Evolutionary conservation across 139 green algal species (phyloP), one percentile per base, ranked within the genome.

Genomic region (Chlorella ohadii): DNA sequence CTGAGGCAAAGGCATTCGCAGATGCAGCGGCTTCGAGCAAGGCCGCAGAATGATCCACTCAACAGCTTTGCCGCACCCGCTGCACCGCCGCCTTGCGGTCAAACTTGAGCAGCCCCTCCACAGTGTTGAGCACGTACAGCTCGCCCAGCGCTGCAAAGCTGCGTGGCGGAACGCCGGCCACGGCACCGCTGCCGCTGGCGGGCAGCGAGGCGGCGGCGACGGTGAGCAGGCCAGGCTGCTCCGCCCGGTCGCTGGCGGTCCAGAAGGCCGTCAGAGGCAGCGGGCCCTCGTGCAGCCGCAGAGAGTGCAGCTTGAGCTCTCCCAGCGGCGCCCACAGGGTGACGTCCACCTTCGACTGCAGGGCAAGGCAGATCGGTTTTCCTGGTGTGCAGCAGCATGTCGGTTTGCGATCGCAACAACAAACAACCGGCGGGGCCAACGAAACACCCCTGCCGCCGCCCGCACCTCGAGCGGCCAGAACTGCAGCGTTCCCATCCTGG

Each of bases 301-400:
- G 66, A 11, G 65, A 59, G 34, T 96, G 76, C 13, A 97, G 90
- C 84, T 97, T 99, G 17, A 87, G 76, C 31, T 89, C 80, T 0
- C 87, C 90, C 19, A 98, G 91, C 78, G 93, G 87, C 3, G 87
- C 82, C 92, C 95, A 98, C 70, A 99, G 98, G 0, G 86, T 87
- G 0, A 90, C 73, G 56, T 99, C 96, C 25, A 98, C 84, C 22
- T 90, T 86, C 82, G 90, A 96, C 96, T 98, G 81, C 61, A 56
- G 39, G 1, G 20, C 33, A 51, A 5, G 7, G 20, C 6, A 0
- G 17, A 34, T 23, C 27, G 33, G 36, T 2, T 4, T 4, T 31
- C 17, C n/a, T 56, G 47, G 25, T 39, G 38, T 28, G 22, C 5
- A 17, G 20, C 36, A 16, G 36, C 20, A 6, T 27, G 22, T 4